Base-by-base conservation (phyloP, 768 basidiomycete genomes). In the Chalciporus chontae region DNA sequence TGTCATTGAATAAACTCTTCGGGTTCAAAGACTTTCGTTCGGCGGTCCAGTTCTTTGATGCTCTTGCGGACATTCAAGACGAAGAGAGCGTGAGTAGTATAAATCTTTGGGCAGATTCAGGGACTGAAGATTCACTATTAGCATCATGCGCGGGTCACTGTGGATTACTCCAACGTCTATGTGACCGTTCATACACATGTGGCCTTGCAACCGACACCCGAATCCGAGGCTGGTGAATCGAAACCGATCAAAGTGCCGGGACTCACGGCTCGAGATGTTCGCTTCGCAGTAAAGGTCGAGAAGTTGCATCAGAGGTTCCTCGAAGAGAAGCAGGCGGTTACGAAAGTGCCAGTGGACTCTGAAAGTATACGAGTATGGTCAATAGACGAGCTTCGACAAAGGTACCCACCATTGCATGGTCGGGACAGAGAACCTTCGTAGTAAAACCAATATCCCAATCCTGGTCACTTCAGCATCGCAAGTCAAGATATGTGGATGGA, bases 231-330 rank as follows among this genome's bases (percentile, higher is more conserved):
- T n/a, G 60, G 54, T 11, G 40, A 54, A 42, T 31, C 41, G 5
- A 49, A 52, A 15, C 38, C 57, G 26, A 40, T 47, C 49, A 51
- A 53, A 45, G 34, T 67, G 26, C 69, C 77, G 0, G 75, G 78
- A 11, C 71, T 81, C 39, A 81, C 81, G 0, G 58, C 65, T 5
- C 76, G 76, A 26, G 81, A 83, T 53, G 48, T 80, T 27, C 76
- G 79, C 40, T 62, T 80, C 29, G 80, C 78, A 8, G 61, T 64
- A 8, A 63, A 65, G 11, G 54, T 76, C n/a, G 78, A 83, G 54
- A 50, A 52, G 45, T 40, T 69, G 34, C 65, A 70, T 36, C 36
- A 55, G 15, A 44, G 8, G 17, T 69, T 67, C 46, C 47, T 68
- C 45, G 43, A 23, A 8, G 57, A 56, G 6, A 51, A 26, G 17